A percentile compares a stretch with the other conserved stretches of the same genome.
These are phyloP conservation scores for Mortierella claussenii DNA, from an alignment of 192 early-diverging fungal species.

Conservation along the genomic window DNA sequence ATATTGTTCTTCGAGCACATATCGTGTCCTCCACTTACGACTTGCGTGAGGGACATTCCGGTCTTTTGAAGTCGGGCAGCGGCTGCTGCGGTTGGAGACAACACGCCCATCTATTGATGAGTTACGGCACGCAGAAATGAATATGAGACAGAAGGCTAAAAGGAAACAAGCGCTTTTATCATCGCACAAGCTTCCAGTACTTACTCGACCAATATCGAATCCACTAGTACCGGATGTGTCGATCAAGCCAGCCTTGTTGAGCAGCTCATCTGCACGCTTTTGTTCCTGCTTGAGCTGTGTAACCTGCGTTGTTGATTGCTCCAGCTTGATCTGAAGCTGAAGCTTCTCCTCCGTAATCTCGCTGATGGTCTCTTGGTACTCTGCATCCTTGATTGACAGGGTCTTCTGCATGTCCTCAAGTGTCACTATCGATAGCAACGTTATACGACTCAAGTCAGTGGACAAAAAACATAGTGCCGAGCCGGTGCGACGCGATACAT, in stretches of 20 bases:
- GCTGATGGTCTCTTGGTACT: conserved; percentile 27
- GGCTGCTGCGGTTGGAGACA: conserved; percentile 67
- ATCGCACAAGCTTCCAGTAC: conserved; percentile 3
- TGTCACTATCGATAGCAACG: conserved; percentile 27
- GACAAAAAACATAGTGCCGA: too few species aligned
- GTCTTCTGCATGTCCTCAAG: conserved; percentile 32
- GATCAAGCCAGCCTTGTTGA: conserved; percentile 41
- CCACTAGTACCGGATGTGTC: conserved; percentile 16
- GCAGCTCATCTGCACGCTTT: conserved; percentile 57
- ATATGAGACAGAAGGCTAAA: not conserved
- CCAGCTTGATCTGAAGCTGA: conserved; percentile 60
- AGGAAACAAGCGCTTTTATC: too few species aligned
- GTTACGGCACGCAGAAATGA: conserved; percentile 1
- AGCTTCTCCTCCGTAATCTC: conserved; percentile 28
- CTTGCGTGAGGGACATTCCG: conserved; percentile 70
- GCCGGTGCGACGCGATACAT: too few species aligned
- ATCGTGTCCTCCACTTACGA: conserved; percentile 26
- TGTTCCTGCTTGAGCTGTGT: conserved; percentile 55
- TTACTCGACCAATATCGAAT: conserved; percentile 34
- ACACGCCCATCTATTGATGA: conserved; percentile 28
- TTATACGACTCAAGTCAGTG: too few species aligned
- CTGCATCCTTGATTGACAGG: conserved; percentile 18
- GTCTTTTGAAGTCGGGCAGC: conserved; percentile 57
- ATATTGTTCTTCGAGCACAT: not conserved
- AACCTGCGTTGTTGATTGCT: conserved; percentile 29